phyloP scores from a whole-genome alignment of 805 yeast genomes.

The Peterozyma toletana region DNA sequence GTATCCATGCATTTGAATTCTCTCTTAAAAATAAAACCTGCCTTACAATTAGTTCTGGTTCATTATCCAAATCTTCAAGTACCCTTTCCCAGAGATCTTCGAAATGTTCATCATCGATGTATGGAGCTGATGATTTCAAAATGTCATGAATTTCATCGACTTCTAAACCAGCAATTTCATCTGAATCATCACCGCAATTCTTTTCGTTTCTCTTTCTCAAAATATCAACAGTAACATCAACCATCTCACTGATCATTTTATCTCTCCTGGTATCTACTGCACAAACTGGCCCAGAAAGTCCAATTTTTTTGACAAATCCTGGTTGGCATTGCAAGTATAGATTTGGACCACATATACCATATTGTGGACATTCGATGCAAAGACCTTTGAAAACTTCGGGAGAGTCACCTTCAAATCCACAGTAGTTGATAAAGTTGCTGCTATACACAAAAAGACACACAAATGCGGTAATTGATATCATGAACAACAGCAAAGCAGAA shows the following conservation, averaged over 20 bases:
- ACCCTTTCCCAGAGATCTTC: conserved; percentile 69
- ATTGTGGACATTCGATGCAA: conserved; percentile 75
- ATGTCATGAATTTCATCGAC: conserved; percentile 45
- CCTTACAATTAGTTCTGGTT: conserved; percentile 74
- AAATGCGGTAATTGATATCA: conserved; percentile 14
- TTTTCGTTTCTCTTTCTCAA: conserved; percentile 65
- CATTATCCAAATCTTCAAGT: conserved; percentile 50
- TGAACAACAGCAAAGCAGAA: not conserved
- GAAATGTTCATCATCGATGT: conserved; percentile 53
- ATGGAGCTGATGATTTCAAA: conserved; percentile 36
- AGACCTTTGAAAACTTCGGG: conserved; percentile 41
- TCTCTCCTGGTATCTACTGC: conserved; percentile 67
- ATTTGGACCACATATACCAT: conserved; percentile 65
- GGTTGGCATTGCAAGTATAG: conserved; percentile 63
- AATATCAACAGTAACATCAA: conserved; percentile 57
- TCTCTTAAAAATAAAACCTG: conserved; percentile 39
- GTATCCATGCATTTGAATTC: conserved; percentile 7
- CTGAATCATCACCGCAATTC: conserved; percentile 45
- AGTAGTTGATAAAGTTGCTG: no score
- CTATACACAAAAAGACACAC: conserved; percentile 22
- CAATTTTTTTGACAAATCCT: conserved; percentile 52
- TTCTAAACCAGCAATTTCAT: conserved; percentile 42
- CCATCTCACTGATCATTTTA: conserved; percentile 57
- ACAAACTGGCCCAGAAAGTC: conserved; percentile 59
- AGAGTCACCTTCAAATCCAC: conserved; percentile 34